Conservation (phyloP, 1,139 yeast species). For the Hyphopichia pseudoburtonii region DNA sequence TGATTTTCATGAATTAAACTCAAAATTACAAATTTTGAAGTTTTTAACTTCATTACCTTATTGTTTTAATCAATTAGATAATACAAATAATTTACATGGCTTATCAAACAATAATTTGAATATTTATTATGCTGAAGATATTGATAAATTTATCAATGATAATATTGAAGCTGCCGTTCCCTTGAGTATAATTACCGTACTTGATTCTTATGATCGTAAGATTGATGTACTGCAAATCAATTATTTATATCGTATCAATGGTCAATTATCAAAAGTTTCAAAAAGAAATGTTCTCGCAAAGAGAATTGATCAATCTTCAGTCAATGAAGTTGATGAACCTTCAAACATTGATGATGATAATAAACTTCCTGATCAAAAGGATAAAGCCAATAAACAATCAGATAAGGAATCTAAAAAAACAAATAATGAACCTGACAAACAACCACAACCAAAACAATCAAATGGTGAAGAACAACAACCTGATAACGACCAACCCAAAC, state of each 20-base stretch:
- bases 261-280: slow-evolving; percentile 1
- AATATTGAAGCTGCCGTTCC: slow-evolving; percentile 9
- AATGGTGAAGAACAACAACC: too few relatives aligned
- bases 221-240: slow-evolving; percentile 35
- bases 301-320: not conserved
- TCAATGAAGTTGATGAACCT: not conserved
- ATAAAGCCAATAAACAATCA: too few relatives aligned
- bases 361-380: slow-evolving; percentile 7
- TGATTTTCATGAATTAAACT: slow-evolving; percentile 11
- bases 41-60: slow-evolving; percentile 36
- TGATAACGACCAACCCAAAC: too few relatives aligned
- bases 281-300: not conserved
- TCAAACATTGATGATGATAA: not conserved
- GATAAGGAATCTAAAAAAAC: too few relatives aligned
- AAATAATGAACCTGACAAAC: too few relatives aligned
- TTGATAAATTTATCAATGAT: slow-evolving; percentile 7
- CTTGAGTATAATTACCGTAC: slow-evolving; percentile 28
- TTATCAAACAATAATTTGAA: slow-evolving; percentile 36
- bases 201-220: slow-evolving; percentile 32
- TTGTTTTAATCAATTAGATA: slow-evolving; percentile 30
- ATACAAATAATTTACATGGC: slow-evolving; percentile 25
- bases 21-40: slow-evolving; percentile 14
- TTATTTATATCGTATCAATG: slow-evolving; percentile 23
- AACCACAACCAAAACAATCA: too few relatives aligned
- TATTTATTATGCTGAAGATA: slow-evolving; percentile 16